phyloP scores from a whole-genome alignment of 139 green algal species.

The Marvania coccoides region DNA sequence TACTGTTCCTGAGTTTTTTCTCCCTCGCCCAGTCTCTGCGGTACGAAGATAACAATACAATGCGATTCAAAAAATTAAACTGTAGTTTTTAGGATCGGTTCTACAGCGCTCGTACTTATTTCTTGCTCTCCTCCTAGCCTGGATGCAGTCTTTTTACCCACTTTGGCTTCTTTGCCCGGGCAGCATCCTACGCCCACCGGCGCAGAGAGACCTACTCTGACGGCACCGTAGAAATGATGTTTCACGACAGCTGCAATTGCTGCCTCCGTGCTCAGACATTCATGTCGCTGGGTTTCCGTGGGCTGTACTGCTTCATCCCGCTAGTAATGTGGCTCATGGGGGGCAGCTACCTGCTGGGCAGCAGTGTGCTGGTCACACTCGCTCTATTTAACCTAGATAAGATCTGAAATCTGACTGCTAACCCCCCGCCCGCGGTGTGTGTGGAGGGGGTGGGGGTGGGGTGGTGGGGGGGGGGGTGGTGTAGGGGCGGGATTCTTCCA shows the following conservation, averaged over 20 bases:
- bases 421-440: no score
- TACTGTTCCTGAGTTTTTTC: neutral
- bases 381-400: neutral
- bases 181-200: neutral
- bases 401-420: neutral
- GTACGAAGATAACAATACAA: no score
- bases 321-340: neutral
- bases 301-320: neutral
- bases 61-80: no score
- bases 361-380: neutral
- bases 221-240: neutral
- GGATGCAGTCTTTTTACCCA: slow-evolving; percentile 3
- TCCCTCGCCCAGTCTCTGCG: neutral
- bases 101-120: no score
- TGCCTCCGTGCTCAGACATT: slow-evolving; percentile 3
- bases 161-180: neutral
- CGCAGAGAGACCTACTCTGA: neutral
- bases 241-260: neutral
- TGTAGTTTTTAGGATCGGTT: no score
- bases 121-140: no score
- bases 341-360: neutral
- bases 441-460: neutral
- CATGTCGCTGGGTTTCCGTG: neutral
- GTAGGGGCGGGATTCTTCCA: neutral
- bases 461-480: neutral